Base-by-base conservation (phyloP, 768 basidiomycete species). In the Pisolithus tinctorius region DNA sequence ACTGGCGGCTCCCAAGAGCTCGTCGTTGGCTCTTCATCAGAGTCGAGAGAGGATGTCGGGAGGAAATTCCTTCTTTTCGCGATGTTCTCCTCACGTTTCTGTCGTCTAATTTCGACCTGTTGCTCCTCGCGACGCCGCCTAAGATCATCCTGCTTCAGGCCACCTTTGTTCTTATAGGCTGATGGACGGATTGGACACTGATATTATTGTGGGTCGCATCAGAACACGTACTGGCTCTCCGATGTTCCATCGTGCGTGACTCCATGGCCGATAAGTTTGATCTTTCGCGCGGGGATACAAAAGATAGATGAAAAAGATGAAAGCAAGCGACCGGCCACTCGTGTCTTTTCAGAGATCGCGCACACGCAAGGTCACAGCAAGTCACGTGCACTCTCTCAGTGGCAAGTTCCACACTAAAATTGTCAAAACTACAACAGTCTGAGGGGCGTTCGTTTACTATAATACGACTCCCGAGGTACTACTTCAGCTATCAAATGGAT, bases 71-170 rank as follows among this genome's bases (percentile, higher is more conserved):
- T 79, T 69, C 96, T 81, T 78, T 99, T 99, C 53, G 94, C 90
- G 55, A 98, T 94, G 69, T 93, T 94, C 71, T 99, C 96, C 69
- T 99, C 96, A 60, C 96, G 80, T 75, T 98, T 98, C 75, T 95
- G 92, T 65, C 93, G 82, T 66, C 96, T 81, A 77, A 99, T 97
- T 78, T 98, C 96, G 51, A 99, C 96, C 65, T 98, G 94, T 67
- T 95, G 92, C 68, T 99, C 94, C 69, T 98, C 96, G 53, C 96
- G 84, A 69, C 95, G 86, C 71, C 93, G 86, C 61, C 95, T 84
- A 60, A 98, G 87, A 69, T 98, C 92, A 54, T 95, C 92, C 61
- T 83, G 84, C 69, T 92, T 93, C 57, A 93, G 75, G 58, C 81
- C 84, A 55, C 88, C 87, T 70, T 93, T 93, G 71, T 82, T 86